Evolutionary conservation across 73 alveolate genomes (phyloP).

Genomic region (Symbiodinium pilosum): DNA sequence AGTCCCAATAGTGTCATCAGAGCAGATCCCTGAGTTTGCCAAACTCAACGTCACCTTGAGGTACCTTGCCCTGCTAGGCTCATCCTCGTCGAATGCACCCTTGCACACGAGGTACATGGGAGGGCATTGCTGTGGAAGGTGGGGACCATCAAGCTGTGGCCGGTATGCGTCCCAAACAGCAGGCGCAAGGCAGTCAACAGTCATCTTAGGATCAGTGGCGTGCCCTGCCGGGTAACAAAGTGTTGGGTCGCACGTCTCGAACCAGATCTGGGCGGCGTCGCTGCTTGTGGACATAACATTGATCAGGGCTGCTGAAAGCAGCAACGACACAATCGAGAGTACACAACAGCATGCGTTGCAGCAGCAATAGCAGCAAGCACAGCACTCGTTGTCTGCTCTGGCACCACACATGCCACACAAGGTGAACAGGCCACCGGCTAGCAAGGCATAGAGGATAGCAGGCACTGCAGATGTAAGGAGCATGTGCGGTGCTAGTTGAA

Average conservation of each 20-base stretch:
- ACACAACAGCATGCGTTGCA: conserved; percentile 40
- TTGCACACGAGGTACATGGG: conserved; percentile 62
- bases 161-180: conserved; percentile 70
- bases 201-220: conserved; percentile 2
- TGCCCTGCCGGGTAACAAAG: conserved; percentile 58
- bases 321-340: neutral
- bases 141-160: conserved; percentile 16
- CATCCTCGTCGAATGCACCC: neutral
- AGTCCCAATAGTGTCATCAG: too few relatives aligned
- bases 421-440: conserved; percentile 28
- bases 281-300: neutral
- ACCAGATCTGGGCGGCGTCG: conserved; percentile 48
- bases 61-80: neutral
- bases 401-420: conserved; percentile 60
- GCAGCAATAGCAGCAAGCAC: conserved; percentile 89
- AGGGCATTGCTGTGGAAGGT: conserved; percentile 64
- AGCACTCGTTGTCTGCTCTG: conserved; percentile 12
- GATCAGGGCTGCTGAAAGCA: neutral
- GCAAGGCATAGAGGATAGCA: neutral
- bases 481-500: neutral
- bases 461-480: conserved; percentile 41
- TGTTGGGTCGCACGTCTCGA: conserved; percentile 40
- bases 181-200: conserved; percentile 78
- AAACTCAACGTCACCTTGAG: neutral
- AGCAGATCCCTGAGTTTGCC: too few relatives aligned